A percentile compares a stretch with the other conserved stretches of the same genome.
These are phyloP conservation scores for Monosporascus sp. DNA, from an alignment of 2,329 filamentous ascomycete genomes.

Conservation along the genomic window DNA sequence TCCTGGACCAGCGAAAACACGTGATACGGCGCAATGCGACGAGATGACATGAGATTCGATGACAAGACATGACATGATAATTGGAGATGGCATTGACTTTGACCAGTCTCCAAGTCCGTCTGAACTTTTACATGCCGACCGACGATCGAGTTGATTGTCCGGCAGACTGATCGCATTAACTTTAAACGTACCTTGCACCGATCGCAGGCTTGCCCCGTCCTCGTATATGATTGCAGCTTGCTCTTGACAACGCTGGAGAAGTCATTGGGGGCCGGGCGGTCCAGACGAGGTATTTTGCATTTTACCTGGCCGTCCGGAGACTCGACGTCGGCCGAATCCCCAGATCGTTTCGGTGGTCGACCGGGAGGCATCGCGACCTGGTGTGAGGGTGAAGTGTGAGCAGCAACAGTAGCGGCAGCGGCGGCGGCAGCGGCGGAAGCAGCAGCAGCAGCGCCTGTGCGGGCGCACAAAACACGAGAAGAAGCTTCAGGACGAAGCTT, in stretches of 20 bases:
- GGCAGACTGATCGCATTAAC: not conserved
- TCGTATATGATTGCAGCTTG: conserved; percentile 50
- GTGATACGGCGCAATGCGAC: too few relatives aligned
- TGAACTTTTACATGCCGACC: too few relatives aligned
- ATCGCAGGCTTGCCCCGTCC: conserved; percentile 83
- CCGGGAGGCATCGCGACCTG: conserved; percentile 33
- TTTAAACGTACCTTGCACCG: conserved; percentile 66
- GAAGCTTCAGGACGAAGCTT: too few relatives aligned
- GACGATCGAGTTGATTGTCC: not conserved
- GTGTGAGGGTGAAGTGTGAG: not conserved
- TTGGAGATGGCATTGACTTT: too few relatives aligned
- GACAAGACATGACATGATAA: too few relatives aligned
- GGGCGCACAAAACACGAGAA: too few relatives aligned
- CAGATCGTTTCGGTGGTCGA: conserved; percentile 40
- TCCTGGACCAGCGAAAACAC: too few relatives aligned
- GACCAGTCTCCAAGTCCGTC: too few relatives aligned
- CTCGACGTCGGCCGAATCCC: conserved; percentile 32
- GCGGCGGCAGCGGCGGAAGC: too few relatives aligned
- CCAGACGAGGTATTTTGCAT: conserved; percentile 45
- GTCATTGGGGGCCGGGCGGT: conserved; percentile 39
- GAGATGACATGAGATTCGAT: too few relatives aligned
- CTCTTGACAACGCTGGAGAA: conserved; percentile 54
- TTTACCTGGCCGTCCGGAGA: conserved; percentile 34
- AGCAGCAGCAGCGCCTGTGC: too few relatives aligned
- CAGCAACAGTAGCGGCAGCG: not conserved